These are phyloP conservation scores for Aspergillus hortae DNA, from an alignment of 2,329 filamentous ascomycete genomes.

Conservation along the genomic window DNA sequence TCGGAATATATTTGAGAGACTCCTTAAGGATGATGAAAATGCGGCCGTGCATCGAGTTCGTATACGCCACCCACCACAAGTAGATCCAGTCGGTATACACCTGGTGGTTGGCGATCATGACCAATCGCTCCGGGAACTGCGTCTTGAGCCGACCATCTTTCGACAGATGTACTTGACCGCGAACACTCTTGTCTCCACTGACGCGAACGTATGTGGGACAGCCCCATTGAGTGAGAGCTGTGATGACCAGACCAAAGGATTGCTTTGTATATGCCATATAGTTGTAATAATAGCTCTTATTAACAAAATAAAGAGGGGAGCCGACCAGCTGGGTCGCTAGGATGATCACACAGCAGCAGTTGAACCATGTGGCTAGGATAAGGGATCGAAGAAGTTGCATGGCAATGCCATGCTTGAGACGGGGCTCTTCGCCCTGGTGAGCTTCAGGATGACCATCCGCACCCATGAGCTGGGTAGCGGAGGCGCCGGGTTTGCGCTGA, in stretches of 20 bases:
- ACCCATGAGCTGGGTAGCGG: slow-evolving; percentile 11
- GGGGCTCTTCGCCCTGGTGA: slow-evolving; percentile 26
- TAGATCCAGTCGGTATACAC: slow-evolving; percentile 69
- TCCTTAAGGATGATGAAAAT: slow-evolving; percentile 67
- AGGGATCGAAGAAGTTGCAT: slow-evolving; percentile 46
- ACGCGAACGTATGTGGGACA: slow-evolving; percentile 60
- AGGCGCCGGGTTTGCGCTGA: slow-evolving; percentile 26
- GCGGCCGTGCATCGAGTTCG: slow-evolving; percentile 61
- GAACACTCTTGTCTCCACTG: slow-evolving; percentile 59
- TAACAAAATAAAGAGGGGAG: slow-evolving; percentile 58
- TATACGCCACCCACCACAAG: slow-evolving; percentile 66
- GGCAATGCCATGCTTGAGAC: slow-evolving; percentile 43
- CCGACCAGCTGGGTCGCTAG: slow-evolving; percentile 59
- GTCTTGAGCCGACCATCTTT: slow-evolving; percentile 57
- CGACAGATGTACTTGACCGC: slow-evolving; percentile 55
- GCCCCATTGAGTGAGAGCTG: slow-evolving; percentile 61
- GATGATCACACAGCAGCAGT: slow-evolving; percentile 40
- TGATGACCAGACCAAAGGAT: slow-evolving; percentile 60
- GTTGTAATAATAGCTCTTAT: slow-evolving; percentile 58
- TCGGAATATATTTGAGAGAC: slow-evolving; percentile 59
- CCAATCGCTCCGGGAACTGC: slow-evolving; percentile 58
- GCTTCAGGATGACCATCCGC: slow-evolving; percentile 9
- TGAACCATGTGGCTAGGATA: slow-evolving; percentile 44
- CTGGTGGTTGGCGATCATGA: slow-evolving; percentile 64
- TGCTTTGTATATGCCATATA: slow-evolving; percentile 66